phyloP scores from a whole-genome alignment of 208 protist species.

The Crithidia acanthocephali region DNA sequence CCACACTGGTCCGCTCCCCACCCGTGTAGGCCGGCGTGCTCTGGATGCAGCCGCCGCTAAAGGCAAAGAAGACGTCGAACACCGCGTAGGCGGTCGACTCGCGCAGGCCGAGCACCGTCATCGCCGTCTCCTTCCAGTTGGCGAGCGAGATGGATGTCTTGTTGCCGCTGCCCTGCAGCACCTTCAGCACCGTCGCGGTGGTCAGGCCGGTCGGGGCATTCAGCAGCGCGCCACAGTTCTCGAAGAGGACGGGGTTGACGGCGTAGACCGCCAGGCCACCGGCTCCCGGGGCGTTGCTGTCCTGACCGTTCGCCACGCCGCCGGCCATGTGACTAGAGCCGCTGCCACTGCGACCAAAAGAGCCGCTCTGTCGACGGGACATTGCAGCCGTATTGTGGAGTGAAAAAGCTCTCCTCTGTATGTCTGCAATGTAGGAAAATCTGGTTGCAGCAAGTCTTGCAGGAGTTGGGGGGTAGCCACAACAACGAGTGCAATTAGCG shows the following conservation, averaged over 20 bases:
- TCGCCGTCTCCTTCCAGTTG: constrained; percentile 80
- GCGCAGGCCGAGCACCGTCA: constrained; percentile 64
- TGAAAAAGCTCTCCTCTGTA: too few species aligned
- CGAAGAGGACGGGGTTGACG: constrained; percentile 86
- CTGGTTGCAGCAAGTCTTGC: too few species aligned
- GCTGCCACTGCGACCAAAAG: constrained; percentile 33
- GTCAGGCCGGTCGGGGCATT: constrained; percentile 75
- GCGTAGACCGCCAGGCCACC: constrained; percentile 70
- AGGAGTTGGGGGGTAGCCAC: too few species aligned
- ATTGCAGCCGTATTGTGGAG: not conserved
- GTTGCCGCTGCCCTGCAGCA: constrained; percentile 69
- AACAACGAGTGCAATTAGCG: too few species aligned
- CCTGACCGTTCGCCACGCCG: constrained; percentile 6
- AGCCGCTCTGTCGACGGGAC: constrained; percentile 31
- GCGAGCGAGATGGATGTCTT: constrained; percentile 77
- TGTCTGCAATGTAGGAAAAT: too few species aligned
- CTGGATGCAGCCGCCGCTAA: constrained; percentile 84
- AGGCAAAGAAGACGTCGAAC: constrained; percentile 89
- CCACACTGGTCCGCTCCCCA: constrained; percentile 49
- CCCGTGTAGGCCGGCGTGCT: constrained; percentile 51
- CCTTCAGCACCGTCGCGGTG: constrained; percentile 70
- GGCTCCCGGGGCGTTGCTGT: constrained; percentile 21
- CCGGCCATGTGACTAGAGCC: constrained; percentile 22
- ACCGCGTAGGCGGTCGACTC: constrained; percentile 73
- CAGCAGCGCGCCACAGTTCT: constrained; percentile 79